Base-by-base conservation (phyloP, 345 rosid genomes). In the Hibiscus syriacus region DNA sequence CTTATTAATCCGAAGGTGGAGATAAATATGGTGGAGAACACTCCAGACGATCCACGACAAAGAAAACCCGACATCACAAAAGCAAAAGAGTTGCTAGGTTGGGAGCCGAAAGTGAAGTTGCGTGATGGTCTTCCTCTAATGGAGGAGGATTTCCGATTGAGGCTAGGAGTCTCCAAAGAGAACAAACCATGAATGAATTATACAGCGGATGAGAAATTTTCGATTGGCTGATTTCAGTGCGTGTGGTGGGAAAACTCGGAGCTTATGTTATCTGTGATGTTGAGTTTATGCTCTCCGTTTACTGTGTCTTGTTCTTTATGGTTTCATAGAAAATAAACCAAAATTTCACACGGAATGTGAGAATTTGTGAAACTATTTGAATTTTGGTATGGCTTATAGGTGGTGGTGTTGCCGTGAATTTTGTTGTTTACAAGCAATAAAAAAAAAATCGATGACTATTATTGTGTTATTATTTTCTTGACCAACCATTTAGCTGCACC, bases 21-120 rank as follows among this genome's bases (percentile, higher is more conserved):
- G 83, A 93, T 88, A 71, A 86, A 83, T 54, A 87, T 74, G 79
- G 98, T 90, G 41, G 96, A 92, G 80, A 90, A 90, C 82, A 92
- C 98, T 49, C 96, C 96, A 0, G 98, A 92, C 27, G 96, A 92
- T 79, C 98, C 97, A 4, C 80, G 82, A 56, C 97, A 92, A 80
- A 88, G 98, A 78, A 90, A 92, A 72, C 98, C 96, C 0, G 96
- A 90, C 83, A 90, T 90, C 72, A 65, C 90, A 10, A 88, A 90
- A 73, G 96, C 98, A 0, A 90, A 84, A 83, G 92, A 85, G 72
- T 59, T 88, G 75, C 80, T 92, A 55, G 93, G 96, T 46, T 92
- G 98, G 98, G 98, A 90, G 55, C 98, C 98, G 0, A 86, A 88
- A 71, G 84, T 92, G 30, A 87, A 82, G 84, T 75, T 92, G 79